Base-by-base conservation (phyloP, 2,329 filamentous ascomycete species). In the Tolypocladium endophyticum region DNA sequence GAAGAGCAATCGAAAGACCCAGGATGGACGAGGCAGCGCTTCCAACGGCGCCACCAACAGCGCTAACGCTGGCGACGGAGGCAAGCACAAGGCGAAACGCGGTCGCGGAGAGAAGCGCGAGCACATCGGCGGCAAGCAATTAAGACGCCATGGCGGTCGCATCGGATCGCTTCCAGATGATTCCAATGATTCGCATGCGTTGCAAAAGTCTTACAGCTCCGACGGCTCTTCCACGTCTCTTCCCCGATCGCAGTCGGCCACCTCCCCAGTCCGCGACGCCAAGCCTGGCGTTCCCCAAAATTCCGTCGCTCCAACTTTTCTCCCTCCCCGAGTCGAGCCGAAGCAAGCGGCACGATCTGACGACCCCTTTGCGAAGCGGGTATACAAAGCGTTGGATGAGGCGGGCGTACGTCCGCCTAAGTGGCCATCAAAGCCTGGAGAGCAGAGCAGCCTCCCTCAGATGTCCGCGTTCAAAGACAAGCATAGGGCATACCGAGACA, bases 401-500 rank as follows among this genome's bases (percentile, higher is more conserved):
- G 82, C 86, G 66, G 76, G 76, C 35, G 79, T 87, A 57, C 71
- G 67, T 35, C 78, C 82, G 16, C 83, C 84, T 4, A 67, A 70
- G 67, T 85, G 83, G 83, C 83, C 82, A 0, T 70, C 74, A 2
- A 76, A 85, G 38, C 79, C 81, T 1, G 81, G 82, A 33, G 78
- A 82, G 58, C 77, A 79, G 11, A 71, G 72, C 28, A 79, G 79
- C 64, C 79, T 81, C 62, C 72, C 71, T 12, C 76, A 75, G 16
- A 79, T 87, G 69, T 79, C 84, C 59, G 75, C 72, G 57, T 81
- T 86, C 60, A 77, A 83, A 53, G 79, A 83, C 56, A 72, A 76
- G 23, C 83, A 82, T 68, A 84, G 83, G 63, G 73, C 72, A 14
- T 87, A 87, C 64, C 78, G 85, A 59, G 76, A 76, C 58, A 80